Base-by-base conservation (phyloP, 164 flowering plant genomes). In the Vitis amurensis region DNA sequence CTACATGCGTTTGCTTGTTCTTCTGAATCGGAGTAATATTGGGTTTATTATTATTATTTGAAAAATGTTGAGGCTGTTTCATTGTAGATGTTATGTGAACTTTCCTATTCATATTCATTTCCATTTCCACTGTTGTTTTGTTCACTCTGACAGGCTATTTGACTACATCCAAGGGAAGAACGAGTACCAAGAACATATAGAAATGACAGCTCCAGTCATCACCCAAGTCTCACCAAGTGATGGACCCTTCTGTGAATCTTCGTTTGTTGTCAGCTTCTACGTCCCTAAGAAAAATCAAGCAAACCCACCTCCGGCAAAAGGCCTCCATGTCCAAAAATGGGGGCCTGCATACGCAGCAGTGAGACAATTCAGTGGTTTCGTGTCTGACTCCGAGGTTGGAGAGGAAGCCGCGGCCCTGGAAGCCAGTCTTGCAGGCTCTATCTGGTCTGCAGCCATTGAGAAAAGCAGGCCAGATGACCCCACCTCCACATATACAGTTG, bases 131-230 rank as follows among this genome's bases (percentile, higher is more conserved):
- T 68, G 55, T 31, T 11, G 61, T 44, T 67, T 57, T 44, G 51
- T 67, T 31, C 29, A 17, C 19, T 17, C 19, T 17, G 14, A 3
- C 79, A 92, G 99, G 88, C 70, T 94, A 55, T 94, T 89, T 55
- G 74, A 85, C 51, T 94, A 91, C 86, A 94, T 92, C 57, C 94
- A 91, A 73, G 99, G 99, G 66, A 85, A 89, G 78, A 94, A 94
- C 83, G 64, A 73, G 0, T 79, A 87, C 71, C 14, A 79, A 0
- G 49, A 87, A 68, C 72, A 80, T 67, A 90, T 94, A 51, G 93
- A 91, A 66, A 94, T 94, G 97, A 94, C 99, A 17, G 97, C 86
- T 11, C 99, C 99, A 16, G 99, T 94, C 66, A 70, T 91, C 48
- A 82, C 87, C 3, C 72, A 94, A 71, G 87, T 94, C 23, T 66